Evolutionary conservation across 2,329 filamentous ascomycete species (phyloP), one percentile per base, ranked within the genome.

Genomic region (Sporothrix pallida): DNA sequence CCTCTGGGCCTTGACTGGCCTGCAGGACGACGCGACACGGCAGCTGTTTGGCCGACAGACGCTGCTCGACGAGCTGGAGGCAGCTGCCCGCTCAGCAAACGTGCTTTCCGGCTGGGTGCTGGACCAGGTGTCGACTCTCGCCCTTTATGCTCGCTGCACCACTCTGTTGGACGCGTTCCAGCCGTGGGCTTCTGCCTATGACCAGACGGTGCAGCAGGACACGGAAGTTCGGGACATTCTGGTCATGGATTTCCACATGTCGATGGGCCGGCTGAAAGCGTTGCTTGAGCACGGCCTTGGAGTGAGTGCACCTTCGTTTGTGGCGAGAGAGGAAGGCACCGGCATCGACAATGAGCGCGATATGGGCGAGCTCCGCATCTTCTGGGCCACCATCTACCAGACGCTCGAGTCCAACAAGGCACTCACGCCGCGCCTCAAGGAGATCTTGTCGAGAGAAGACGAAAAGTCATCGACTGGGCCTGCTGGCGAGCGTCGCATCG

Each of bases 31-130:
- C 48, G 72, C 73, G 31, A 71, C 73, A 56, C 70, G 74, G 7
- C 54, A 70, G 60, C 71, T 76, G n/a, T 54, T 76, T 13, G 75
- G 75, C 17, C 56, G 69, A 46, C 72, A 72, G 54, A 56, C 71
- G 13, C 50, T 75, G 46, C 74, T 76, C 26, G 75, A 76, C 69
- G 71, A 75, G 71, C 71, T 76, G 17, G 75, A 76, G 71, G 46
- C 42, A 8, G 48, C 68, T 1, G 15, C 71, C 1, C 48, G 63
- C 7, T 20, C 71, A 7, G 10, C n/a, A 3, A 62, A 15, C 15
- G 48, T 13, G 17, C 13, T 62, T 5, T 20, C 65, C 17, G 46
- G 73, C 31, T 76, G 73, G 72, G 54, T 74, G 0, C 69, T 71
- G 1, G 63, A 72, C 42, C 70, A 76, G 48, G 42, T 76, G 13